Base-by-base conservation (phyloP, 441 rosid genomes). In the Kokia cookei region DNA sequence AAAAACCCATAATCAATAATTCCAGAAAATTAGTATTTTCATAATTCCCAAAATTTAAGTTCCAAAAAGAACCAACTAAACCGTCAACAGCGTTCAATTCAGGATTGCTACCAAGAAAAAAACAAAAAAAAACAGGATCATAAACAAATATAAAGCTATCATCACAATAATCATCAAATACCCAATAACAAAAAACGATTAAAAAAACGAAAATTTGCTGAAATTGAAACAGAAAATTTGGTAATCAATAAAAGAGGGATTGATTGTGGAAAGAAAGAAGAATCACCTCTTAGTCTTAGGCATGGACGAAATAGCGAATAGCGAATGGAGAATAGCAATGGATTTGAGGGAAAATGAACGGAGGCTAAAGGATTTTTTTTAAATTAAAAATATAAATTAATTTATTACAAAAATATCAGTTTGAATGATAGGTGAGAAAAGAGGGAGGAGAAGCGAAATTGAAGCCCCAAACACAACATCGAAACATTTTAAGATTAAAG, bases 261-360 rank as follows among this genome's bases (percentile, higher is more conserved):
- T 55, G 14, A 29, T 61, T 15, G 45, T 6, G 3, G 13, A 42
- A 43, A n/a, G 5, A 32, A 32, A 32, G 37, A 32, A 32, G 19
- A 15, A 29, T 75, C 54, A 85, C 85, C 84, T 77, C 77, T 76
- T 81, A n/a, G 85, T 77, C 82, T 58, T 58, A 26, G 63, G 8
- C 63, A 58, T 58, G 63, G 37, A 63, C 68, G 74, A 54, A 7
- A 54, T 17, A 54, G 59, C 59, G 26, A 54, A 85, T 82, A 74
- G 65, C 69, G 73, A 50, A 5, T 2, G 65, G 24, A 47, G 22
- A 19, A 19, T 19, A 19, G 22, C 22, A n/a, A 14, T 60, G 10
- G 65, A 11, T 64, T 54, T 17, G 59, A 54, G n/a, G 64, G 64
- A 45, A 37, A 65, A 35, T 27, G 22, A 17, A 55, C 37, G 50